Evolutionary conservation across 495 filamentous ascomycete genomes (phyloP).

Genomic region (Aspergillus sclerotioniger): DNA sequence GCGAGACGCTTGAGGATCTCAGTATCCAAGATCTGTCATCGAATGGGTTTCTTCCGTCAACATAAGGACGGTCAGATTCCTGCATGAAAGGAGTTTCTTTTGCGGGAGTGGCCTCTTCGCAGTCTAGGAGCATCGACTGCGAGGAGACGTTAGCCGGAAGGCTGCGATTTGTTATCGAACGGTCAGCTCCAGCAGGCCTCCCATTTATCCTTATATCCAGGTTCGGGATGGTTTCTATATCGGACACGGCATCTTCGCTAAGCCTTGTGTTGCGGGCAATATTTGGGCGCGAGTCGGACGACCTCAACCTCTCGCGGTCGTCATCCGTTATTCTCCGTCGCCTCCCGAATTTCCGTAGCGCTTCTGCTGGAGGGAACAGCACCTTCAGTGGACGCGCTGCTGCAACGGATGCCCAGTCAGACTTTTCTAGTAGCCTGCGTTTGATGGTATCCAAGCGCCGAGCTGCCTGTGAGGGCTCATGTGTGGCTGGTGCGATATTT

Average conservation of each 20-base stretch:
- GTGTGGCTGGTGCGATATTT: neutral
- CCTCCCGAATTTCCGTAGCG: slow-evolving; percentile 37
- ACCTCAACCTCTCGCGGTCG: slow-evolving; percentile 29
- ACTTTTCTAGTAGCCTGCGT: slow-evolving; percentile 31
- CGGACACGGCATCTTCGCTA: slow-evolving; percentile 5
- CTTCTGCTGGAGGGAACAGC: slow-evolving; percentile 27
- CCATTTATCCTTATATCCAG: slow-evolving; percentile 32
- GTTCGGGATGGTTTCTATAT: slow-evolving; percentile 12
- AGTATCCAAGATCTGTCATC: neutral
- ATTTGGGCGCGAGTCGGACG: slow-evolving; percentile 3
- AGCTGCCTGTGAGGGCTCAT: neutral
- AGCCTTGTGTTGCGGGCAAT: neutral
- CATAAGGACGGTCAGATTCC: neutral
- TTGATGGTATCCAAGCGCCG: slow-evolving; percentile 28
- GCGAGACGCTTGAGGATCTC: neutral
- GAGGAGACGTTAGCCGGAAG: slow-evolving; percentile 24
- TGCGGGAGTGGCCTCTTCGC: slow-evolving; percentile 13
- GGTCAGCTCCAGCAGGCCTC: slow-evolving; percentile 10
- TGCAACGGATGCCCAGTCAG: slow-evolving; percentile 38
- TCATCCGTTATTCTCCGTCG: slow-evolving; percentile 35
- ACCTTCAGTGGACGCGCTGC: slow-evolving; percentile 35
- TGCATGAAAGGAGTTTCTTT: neutral
- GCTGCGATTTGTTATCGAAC: neutral
- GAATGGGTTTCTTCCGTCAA: neutral
- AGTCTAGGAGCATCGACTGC: slow-evolving; percentile 36